phyloP scores from a whole-genome alignment of 805 yeast species.

The Groenewaldozyma salmanticensis region DNA sequence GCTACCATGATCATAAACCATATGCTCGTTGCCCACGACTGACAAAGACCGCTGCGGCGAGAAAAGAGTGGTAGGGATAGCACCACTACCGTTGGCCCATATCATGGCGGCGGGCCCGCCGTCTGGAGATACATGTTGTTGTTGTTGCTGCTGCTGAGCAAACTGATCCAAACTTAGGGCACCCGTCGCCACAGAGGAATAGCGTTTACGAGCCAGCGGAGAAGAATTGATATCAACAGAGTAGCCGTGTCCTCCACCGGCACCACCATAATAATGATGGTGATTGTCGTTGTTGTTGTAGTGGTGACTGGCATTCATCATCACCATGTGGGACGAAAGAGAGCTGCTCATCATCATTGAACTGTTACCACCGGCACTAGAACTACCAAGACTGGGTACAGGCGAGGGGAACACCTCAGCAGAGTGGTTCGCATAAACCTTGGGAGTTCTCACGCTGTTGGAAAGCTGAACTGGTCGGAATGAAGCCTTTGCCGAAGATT shows the following conservation, averaged over 20 bases:
- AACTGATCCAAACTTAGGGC: too few species aligned
- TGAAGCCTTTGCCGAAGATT: constrained; percentile 28
- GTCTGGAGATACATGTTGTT: neutral
- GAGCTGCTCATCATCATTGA: constrained; percentile 2
- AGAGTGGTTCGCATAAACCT: neutral
- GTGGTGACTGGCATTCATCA: too few species aligned
- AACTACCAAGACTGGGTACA: neutral
- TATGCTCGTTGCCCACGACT: constrained; percentile 11
- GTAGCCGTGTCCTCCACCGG: too few species aligned
- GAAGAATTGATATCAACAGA: neutral
- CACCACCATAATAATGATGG: too few species aligned
- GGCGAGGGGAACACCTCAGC: neutral
- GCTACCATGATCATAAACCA: neutral
- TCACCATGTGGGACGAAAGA: too few species aligned
- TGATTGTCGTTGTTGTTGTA: neutral
- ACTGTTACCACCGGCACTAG: neutral
- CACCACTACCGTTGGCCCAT: neutral
- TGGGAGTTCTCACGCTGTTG: too few species aligned
- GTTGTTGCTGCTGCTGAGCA: too few species aligned
- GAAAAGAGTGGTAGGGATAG: constrained; percentile 3
- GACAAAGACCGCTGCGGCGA: constrained; percentile 16
- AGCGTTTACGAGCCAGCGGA: neutral
- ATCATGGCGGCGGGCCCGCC: neutral
- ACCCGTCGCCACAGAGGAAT: neutral
- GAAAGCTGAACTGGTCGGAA: constrained; percentile 18